Percentiles rank a stretch among this genome's conserved stretches.
Conservation (phyloP, 2,329 filamentous ascomycete species). For the Alternaria burnsii region DNA sequence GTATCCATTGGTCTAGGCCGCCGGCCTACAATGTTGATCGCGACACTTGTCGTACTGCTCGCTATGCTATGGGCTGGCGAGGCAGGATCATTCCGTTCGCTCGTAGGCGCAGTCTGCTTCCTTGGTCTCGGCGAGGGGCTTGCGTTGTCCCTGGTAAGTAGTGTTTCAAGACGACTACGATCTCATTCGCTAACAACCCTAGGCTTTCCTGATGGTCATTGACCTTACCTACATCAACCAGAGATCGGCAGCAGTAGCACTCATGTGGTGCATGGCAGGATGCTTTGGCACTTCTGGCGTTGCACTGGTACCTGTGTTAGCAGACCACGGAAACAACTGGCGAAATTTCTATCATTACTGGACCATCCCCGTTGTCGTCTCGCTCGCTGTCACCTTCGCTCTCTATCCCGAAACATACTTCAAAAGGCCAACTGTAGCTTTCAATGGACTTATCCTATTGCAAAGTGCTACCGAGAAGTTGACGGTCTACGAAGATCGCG, state of each 20-base stretch:
- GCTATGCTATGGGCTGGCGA: slow-evolving; percentile 40
- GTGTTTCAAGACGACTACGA: not conserved
- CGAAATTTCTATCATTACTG: slow-evolving; percentile 46
- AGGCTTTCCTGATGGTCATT: slow-evolving; percentile 51
- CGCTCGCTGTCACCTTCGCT: slow-evolving; percentile 42
- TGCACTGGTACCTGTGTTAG: slow-evolving; percentile 38
- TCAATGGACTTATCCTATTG: slow-evolving; percentile 52
- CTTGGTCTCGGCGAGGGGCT: slow-evolving; percentile 48
- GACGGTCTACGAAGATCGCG: slow-evolving; percentile 49
- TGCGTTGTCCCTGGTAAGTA: slow-evolving; percentile 40
- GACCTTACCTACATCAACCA: slow-evolving; percentile 54
- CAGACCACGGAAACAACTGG: slow-evolving; percentile 41
- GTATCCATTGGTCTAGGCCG: slow-evolving; percentile 51
- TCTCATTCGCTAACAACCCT: not conserved
- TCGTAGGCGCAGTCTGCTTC: slow-evolving; percentile 43
- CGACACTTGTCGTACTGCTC: slow-evolving; percentile 35
- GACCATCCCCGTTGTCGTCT: slow-evolving; percentile 33
- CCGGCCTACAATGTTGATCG: slow-evolving; percentile 48
- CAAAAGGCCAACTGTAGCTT: slow-evolving; percentile 53
- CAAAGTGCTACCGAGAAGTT: slow-evolving; percentile 53
- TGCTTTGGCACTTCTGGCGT: slow-evolving; percentile 36
- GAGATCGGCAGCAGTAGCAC: slow-evolving; percentile 46
- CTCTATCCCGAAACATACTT: slow-evolving; percentile 54
- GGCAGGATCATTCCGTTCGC: slow-evolving; percentile 34
- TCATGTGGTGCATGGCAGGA: slow-evolving; percentile 46